Conservation (phyloP, 169 alveolate genomes). For the Plasmodium sp. region DNA sequence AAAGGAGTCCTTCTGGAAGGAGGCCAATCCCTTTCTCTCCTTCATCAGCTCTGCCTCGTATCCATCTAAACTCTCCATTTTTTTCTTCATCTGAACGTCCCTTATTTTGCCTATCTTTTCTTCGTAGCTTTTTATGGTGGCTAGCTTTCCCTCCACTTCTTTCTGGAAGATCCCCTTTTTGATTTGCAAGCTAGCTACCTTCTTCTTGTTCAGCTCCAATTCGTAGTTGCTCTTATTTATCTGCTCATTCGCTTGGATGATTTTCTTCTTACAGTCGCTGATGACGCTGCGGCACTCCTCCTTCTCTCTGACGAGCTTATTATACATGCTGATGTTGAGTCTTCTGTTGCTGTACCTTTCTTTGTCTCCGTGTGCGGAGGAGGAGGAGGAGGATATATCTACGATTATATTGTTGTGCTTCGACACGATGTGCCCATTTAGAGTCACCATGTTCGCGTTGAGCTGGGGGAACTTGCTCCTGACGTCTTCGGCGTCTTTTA, state of each 20-base stretch:
- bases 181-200: conserved; percentile 5
- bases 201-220: conserved; percentile 37
- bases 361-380: background rate
- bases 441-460: conserved; percentile 41
- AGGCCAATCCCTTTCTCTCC: conserved; percentile 33
- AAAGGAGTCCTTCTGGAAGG: conserved; percentile 30
- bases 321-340: conserved; percentile 28
- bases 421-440: conserved; percentile 42
- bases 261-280: conserved; percentile 7
- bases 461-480: conserved; percentile 20
- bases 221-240: conserved; percentile 13
- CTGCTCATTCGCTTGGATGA: conserved; percentile 29
- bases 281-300: conserved; percentile 29
- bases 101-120: conserved; percentile 16
- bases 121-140: conserved; percentile 8
- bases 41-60: conserved; percentile 32
- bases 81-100: conserved; percentile 25
- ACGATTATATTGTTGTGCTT: conserved; percentile 46
- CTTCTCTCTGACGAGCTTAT: conserved; percentile 16
- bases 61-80: background rate
- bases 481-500: conserved; percentile 50
- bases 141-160: conserved; percentile 22
- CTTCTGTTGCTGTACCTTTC: conserved; percentile 15
- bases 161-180: conserved; percentile 39
- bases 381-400: background rate